Conservation (phyloP, 2,329 filamentous ascomycete species). For the Hymenoscyphus repandus region DNA sequence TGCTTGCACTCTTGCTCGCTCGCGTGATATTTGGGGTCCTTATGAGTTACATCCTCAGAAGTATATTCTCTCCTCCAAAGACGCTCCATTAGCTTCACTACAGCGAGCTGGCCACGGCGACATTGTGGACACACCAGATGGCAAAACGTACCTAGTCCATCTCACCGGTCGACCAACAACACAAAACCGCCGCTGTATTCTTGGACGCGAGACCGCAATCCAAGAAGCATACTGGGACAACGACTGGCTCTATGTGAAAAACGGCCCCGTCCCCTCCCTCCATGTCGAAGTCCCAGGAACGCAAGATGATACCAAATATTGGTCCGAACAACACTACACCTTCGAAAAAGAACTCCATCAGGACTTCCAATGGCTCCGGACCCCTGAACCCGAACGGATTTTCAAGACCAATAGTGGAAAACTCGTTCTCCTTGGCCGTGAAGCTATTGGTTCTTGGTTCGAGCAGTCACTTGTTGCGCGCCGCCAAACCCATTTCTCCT, state of each 20-base stretch:
- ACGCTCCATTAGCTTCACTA: slow-evolving; percentile 43
- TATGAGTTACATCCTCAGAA: slow-evolving; percentile 56
- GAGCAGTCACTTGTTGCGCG: slow-evolving; percentile 52
- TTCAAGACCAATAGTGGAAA: slow-evolving; percentile 37
- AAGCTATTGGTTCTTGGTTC: slow-evolving; percentile 53
- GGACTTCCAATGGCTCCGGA: slow-evolving; percentile 55
- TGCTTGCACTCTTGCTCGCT: slow-evolving; percentile 52
- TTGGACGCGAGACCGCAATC: slow-evolving; percentile 51
- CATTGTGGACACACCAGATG: slow-evolving; percentile 48
- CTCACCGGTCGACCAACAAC: slow-evolving; percentile 46
- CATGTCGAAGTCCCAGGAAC: slow-evolving; percentile 45
- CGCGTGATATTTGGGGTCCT: slow-evolving; percentile 50
- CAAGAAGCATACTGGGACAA: slow-evolving; percentile 57
- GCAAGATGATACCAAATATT: slow-evolving; percentile 45
- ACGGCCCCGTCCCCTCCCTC: slow-evolving; percentile 50
- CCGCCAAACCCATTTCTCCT: slow-evolving; percentile 54
- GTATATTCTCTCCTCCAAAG: slow-evolving; percentile 48
- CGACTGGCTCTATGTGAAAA: slow-evolving; percentile 58
- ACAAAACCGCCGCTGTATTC: slow-evolving; percentile 46
- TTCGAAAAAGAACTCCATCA: slow-evolving; percentile 42
- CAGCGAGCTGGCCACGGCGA: slow-evolving; percentile 51
- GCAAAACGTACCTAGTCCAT: slow-evolving; percentile 49
- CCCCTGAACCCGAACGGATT: slow-evolving; percentile 49
- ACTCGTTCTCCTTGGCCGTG: slow-evolving; percentile 45
- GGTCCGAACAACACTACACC: slow-evolving; percentile 43